phyloP scores from a whole-genome alignment of 208 protist genomes.

The Acanthamoeba polyphaga region DNA sequence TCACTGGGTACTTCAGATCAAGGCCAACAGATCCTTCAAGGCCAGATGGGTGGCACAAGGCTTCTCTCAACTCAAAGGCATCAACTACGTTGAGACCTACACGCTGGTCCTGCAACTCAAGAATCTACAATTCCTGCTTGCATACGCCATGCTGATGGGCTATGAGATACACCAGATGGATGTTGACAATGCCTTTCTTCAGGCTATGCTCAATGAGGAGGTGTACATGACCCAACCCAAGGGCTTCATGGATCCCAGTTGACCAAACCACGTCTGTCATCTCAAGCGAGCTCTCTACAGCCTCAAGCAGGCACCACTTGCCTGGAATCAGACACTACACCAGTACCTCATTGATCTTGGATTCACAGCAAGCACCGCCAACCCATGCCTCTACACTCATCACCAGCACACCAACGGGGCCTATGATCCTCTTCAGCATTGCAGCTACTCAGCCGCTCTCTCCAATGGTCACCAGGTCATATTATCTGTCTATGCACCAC shows the following conservation, averaged over 20 bases:
- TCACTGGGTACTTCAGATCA: neutral
- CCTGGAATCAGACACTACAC: conserved; percentile 18
- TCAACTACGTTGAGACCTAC: conserved; percentile 24
- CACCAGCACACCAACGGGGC: neutral
- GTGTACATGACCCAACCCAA: conserved; percentile 49
- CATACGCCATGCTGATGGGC: conserved; percentile 1
- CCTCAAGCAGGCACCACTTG: conserved; percentile 37
- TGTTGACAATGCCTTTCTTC: conserved; percentile 52
- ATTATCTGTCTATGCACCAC: no score
- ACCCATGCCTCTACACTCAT: conserved; percentile 30
- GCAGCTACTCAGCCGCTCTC: no score
- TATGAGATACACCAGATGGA: conserved; percentile 36
- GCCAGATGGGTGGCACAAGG: neutral
- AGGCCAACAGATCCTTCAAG: neutral
- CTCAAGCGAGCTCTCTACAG: conserved; percentile 50
- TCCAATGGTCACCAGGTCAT: no score
- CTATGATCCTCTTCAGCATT: neutral
- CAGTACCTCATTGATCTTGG: neutral
- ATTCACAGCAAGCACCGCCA: neutral
- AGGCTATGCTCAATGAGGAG: conserved; percentile 28
- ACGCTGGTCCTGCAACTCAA: neutral
- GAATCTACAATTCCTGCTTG: neutral
- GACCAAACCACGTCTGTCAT: conserved; percentile 48
- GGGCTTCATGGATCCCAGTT: neutral
- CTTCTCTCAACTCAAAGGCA: neutral